Base-by-base conservation (phyloP, 2,329 filamentous ascomycete genomes). In the Drechslera avenae region DNA sequence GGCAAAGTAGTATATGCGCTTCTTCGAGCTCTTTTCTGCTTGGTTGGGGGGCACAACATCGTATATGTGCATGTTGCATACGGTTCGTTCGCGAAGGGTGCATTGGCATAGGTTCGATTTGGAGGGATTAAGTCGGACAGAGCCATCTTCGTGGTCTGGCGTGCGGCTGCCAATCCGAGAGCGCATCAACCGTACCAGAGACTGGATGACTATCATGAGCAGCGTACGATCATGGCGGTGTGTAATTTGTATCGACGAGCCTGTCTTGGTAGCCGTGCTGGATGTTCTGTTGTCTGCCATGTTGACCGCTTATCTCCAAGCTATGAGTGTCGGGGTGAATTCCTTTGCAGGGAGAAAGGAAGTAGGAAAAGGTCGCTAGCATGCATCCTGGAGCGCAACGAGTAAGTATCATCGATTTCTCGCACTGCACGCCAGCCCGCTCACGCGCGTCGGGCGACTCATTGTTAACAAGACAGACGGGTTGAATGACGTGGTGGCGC, bases 1-100 rank as follows among this genome's bases (percentile, higher is more conserved):
- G 0, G 75, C 75, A 54, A 83, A 83, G 52, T 84, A 85, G 52
- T 81, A 79, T 18, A 86, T 68, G 4, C 73, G 65, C 53, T 70
- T 74, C 17, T 48, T 63, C 10, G 50, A 48, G 19, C 48, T 44
- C 35, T 55, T 55, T 4, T 42, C 34, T 0, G 45, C 9, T 13
- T 50, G 39, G 1, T 52, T 57, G 2, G 63, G 64, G 4, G 71
- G 56, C 8, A 59, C 37, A 4, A 80, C 52, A 41, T 80, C 78
- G 66, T 81, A 82, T 16, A 81, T 67, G 56, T 74, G 74, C 10
- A 80, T 74, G 37, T 70, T 75, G 33, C 75, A 73, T 10, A 78
- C 70, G 39, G 60, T 65, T 7, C 76, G 71, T 54, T 81, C 73
- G 4, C 54, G 57, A n/a, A 78, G 61, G 7, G 66, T 66, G 57